A percentile compares a stretch with the other conserved stretches of the same genome.
phyloP scores from a whole-genome alignment of 2,329 filamentous ascomycete species.

The Ophiobolus disseminans region DNA sequence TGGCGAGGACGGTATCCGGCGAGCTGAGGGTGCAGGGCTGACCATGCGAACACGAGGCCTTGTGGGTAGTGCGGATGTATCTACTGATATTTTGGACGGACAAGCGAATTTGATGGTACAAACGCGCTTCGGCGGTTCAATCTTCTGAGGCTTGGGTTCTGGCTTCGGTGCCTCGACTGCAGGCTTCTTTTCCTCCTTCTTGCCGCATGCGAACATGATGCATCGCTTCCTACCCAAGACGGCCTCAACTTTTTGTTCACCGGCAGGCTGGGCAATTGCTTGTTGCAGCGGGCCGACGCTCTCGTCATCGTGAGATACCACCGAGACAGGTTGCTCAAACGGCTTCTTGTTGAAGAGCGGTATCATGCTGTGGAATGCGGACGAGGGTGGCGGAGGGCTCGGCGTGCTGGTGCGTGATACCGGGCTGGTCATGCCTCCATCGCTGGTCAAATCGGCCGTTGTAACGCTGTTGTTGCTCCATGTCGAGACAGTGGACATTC shows the following conservation, averaged over 20 bases:
- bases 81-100: constrained; percentile 58
- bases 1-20: constrained; percentile 36
- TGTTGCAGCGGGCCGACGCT: constrained; percentile 36
- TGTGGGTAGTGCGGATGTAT: constrained; percentile 41
- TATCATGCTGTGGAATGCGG: constrained; percentile 51
- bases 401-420: constrained; percentile 81
- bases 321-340: constrained; percentile 46
- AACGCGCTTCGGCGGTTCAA: constrained; percentile 59
- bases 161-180: constrained; percentile 26
- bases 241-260: constrained; percentile 68
- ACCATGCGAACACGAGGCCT: constrained; percentile 51
- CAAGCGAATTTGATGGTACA: constrained; percentile 79
- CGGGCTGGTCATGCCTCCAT: constrained; percentile 88
- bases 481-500: constrained; percentile 66
- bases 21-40: constrained; percentile 52
- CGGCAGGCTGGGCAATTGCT: constrained; percentile 33
- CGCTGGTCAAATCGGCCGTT: constrained; percentile 91
- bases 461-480: constrained; percentile 84
- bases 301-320: constrained; percentile 48
- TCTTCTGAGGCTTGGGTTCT: constrained; percentile 17
- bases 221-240: constrained; percentile 79
- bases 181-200: constrained; percentile 55
- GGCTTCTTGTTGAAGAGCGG: constrained; percentile 49
- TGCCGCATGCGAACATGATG: constrained; percentile 87
- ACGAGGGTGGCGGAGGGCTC: constrained; percentile 79